A percentile compares a stretch with the other conserved stretches of the same genome.
Conservation (phyloP, 306 rosid species). For the Quercus bicolor region DNA sequence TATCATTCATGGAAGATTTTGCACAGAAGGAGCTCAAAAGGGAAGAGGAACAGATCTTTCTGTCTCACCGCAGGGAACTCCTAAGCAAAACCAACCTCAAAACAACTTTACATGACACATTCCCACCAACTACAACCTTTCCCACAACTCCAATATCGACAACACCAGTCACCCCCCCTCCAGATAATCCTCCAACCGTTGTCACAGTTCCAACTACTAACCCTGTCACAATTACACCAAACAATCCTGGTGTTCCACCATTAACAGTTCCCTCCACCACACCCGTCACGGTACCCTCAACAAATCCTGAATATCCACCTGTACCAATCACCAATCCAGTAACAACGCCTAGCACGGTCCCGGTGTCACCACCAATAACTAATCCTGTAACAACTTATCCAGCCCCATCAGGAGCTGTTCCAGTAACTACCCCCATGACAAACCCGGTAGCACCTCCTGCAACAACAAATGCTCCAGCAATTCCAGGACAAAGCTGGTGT, state of each 20-base stretch:
- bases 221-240: constrained; percentile 55
- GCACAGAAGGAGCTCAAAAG: constrained; percentile 40
- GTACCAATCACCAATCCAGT: constrained; percentile 47
- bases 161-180: constrained; percentile 35
- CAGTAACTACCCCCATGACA: constrained; percentile 46
- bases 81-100: constrained; percentile 25
- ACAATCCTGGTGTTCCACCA: constrained; percentile 45
- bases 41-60: constrained; percentile 41
- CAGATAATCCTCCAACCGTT: constrained; percentile 51
- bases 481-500: constrained; percentile 78
- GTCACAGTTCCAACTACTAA: constrained; percentile 73
- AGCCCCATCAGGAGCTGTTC: constrained; percentile 52
- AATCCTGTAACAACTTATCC: constrained; percentile 74
- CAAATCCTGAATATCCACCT: constrained; percentile 49
- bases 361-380: constrained; percentile 50
- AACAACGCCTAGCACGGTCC: constrained; percentile 44
- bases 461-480: constrained; percentile 42
- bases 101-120: constrained; percentile 38
- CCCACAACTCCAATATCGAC: constrained; percentile 49
- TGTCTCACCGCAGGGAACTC: constrained; percentile 36
- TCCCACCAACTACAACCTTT: constrained; percentile 49
- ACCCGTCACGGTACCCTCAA: constrained; percentile 50
- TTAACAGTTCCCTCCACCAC: constrained; percentile 59
- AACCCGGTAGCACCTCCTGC: constrained; percentile 64
- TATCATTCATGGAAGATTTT: constrained; percentile 40